Conservation (phyloP, 257 asterid genomes). For the Gentiana dahurica region DNA sequence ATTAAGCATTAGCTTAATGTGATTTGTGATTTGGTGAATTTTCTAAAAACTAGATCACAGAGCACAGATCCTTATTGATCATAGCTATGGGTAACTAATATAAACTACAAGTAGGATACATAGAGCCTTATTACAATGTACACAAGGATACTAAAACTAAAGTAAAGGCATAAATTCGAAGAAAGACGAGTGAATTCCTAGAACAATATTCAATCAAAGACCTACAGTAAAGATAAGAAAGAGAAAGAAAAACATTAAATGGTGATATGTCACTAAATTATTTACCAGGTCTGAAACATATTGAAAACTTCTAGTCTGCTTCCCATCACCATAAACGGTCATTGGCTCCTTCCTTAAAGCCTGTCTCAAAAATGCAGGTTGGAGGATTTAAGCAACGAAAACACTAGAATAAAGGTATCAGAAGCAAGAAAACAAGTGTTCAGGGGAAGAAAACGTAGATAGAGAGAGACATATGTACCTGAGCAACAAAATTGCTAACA, state of each 20-base stretch:
- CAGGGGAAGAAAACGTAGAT: background rate
- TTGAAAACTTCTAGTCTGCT: slow-evolving; percentile 95
- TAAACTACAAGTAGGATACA: too few relatives aligned
- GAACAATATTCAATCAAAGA: too few relatives aligned
- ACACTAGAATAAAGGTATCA: background rate
- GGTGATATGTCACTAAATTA: background rate
- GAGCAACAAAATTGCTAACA: slow-evolving; percentile 98
- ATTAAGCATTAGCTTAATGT: too few relatives aligned
- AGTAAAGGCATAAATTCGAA: too few relatives aligned
- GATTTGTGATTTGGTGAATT: too few relatives aligned
- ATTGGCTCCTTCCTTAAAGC: slow-evolving; percentile 94
- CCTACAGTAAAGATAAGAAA: background rate
- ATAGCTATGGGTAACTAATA: too few relatives aligned
- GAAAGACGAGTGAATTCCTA: too few relatives aligned
- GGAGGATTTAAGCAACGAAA: background rate
- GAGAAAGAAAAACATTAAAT: background rate
- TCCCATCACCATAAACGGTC: slow-evolving; percentile 96
- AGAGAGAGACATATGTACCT: slow-evolving; percentile 32
- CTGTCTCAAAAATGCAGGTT: slow-evolving; percentile 24
- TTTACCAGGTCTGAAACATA: slow-evolving; percentile 92
- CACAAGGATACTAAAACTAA: too few relatives aligned
- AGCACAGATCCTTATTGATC: too few relatives aligned
- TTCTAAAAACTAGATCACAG: too few relatives aligned
- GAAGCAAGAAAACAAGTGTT: background rate
- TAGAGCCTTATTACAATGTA: too few relatives aligned